These are phyloP conservation scores for Diaporthe sp. DNA, from an alignment of 2,329 filamentous ascomycete species.

Conservation along the genomic window DNA sequence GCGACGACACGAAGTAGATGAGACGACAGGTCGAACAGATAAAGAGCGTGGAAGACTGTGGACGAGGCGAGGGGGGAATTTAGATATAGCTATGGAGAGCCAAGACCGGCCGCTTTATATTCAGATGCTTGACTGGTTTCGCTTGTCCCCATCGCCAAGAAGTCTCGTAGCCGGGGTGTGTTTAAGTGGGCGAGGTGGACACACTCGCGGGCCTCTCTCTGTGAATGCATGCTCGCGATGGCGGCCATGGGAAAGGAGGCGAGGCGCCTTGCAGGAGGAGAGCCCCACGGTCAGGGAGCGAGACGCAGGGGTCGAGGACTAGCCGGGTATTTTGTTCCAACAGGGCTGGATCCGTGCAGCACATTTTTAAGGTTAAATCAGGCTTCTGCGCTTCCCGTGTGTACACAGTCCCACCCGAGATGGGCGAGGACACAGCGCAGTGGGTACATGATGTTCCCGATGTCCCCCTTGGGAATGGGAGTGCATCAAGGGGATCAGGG, in stretches of 20 bases:
- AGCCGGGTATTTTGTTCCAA: constrained; percentile 9
- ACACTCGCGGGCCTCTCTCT: constrained; percentile 13
- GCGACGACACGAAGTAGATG: constrained; percentile 30
- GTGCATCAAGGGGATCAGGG: constrained; percentile 27
- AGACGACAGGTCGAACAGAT: constrained; percentile 24
- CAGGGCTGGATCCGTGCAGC: constrained; percentile 24
- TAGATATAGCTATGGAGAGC: constrained; percentile 29
- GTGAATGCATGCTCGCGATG: constrained; percentile 5
- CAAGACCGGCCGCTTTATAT: constrained; percentile 31
- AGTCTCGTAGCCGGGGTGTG: constrained; percentile 11
- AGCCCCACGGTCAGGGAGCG: constrained; percentile 34
- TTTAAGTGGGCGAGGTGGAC: constrained; percentile 26
- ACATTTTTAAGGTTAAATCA: constrained; percentile 34
- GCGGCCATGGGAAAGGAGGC: constrained; percentile 33
- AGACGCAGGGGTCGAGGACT: constrained; percentile 22
- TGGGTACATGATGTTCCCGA: background rate
- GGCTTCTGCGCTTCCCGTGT: constrained; percentile 18
- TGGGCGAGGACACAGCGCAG: background rate
- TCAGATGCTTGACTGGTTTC: constrained; percentile 28
- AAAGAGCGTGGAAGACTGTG: constrained; percentile 4
- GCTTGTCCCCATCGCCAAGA: constrained; percentile 35
- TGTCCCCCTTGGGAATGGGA: background rate
- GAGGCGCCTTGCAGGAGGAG: constrained; percentile 22
- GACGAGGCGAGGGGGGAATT: constrained; percentile 17
- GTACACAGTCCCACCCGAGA: constrained; percentile 3